phyloP scores from a whole-genome alignment of 371 early-diverging fungal species.

The Coemansia sp. region DNA sequence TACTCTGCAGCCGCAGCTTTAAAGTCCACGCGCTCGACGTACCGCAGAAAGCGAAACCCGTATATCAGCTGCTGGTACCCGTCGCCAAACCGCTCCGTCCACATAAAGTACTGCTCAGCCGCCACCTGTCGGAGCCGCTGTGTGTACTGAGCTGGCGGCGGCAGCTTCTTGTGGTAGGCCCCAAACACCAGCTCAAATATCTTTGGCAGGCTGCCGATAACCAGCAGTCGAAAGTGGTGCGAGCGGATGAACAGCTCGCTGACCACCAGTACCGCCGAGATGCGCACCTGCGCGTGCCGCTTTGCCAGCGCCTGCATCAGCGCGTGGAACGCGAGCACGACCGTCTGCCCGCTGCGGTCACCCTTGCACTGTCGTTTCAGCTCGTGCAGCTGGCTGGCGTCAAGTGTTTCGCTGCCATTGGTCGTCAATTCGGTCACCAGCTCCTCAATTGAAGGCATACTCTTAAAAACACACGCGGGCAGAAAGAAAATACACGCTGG shows the following conservation, averaged over 20 bases:
- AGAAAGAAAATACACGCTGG: neutral
- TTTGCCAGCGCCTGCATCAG: constrained; percentile 59
- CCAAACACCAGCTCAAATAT: constrained; percentile 62
- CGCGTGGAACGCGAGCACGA: constrained; percentile 53
- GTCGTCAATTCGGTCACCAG: constrained; percentile 31
- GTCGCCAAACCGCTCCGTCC: constrained; percentile 61
- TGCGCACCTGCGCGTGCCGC: constrained; percentile 71
- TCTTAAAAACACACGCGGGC: neutral
- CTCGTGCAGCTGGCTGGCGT: constrained; percentile 16
- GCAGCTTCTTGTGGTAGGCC: constrained; percentile 56
- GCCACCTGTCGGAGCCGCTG: constrained; percentile 56
- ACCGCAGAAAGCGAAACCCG: constrained; percentile 60
- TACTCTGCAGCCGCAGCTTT: constrained; percentile 42
- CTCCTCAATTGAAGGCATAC: constrained; percentile 7
- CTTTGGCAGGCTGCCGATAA: constrained; percentile 58
- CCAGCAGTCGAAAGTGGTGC: constrained; percentile 60
- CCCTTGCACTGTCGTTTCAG: constrained; percentile 62
- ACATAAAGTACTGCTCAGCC: constrained; percentile 57
- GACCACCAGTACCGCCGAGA: constrained; percentile 62
- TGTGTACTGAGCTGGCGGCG: constrained; percentile 61
- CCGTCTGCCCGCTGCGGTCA: constrained; percentile 47
- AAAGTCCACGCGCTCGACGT: constrained; percentile 52
- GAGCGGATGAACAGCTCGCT: constrained; percentile 68
- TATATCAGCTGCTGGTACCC: constrained; percentile 58
- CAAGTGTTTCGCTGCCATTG: constrained; percentile 13